A percentile compares a stretch with the other conserved stretches of the same genome.
Conservation (phyloP, 768 basidiomycete species). For the Podaxis carcinomalis region DNA sequence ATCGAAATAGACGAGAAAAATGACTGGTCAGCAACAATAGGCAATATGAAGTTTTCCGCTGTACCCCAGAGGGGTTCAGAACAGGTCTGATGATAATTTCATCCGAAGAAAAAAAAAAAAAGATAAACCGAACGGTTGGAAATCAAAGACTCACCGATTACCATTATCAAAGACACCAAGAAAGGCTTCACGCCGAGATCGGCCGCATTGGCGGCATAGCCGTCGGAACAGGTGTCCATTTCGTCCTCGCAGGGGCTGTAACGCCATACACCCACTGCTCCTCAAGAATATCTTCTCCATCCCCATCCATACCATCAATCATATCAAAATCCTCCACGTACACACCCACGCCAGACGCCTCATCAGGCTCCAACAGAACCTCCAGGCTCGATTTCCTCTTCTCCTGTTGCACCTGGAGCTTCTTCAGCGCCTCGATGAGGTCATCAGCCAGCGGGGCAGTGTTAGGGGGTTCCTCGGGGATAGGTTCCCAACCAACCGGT, state of each 20-base stretch:
- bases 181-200: constrained; percentile 26
- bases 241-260: constrained; percentile 45
- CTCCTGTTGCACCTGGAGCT: constrained; percentile 54
- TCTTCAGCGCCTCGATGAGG: constrained; percentile 72
- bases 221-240: constrained; percentile 50
- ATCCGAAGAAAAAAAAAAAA: constrained; percentile 29
- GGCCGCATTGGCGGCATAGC: constrained; percentile 62
- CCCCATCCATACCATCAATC: constrained; percentile 19
- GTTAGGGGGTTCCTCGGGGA: constrained; percentile 90
- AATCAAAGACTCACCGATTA: constrained; percentile 31
- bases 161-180: constrained; percentile 15
- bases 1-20: constrained; percentile 5
- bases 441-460: constrained; percentile 79
- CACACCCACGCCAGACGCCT: constrained; percentile 70
- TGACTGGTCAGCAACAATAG: constrained; percentile 35
- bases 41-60: constrained; percentile 56
- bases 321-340: constrained; percentile 73
- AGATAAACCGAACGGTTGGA: constrained; percentile 2
- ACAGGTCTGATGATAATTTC: constrained; percentile 63
- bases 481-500: constrained; percentile 93
- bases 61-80: constrained; percentile 42
- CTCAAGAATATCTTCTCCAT: constrained; percentile 32
- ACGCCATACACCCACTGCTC: constrained; percentile 65
- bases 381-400: constrained; percentile 33
- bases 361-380: constrained; percentile 63